A percentile compares a stretch with the other conserved stretches of the same genome.
Conservation (phyloP, 2,329 filamentous ascomycete species). For the Aspergillus sp. region DNA sequence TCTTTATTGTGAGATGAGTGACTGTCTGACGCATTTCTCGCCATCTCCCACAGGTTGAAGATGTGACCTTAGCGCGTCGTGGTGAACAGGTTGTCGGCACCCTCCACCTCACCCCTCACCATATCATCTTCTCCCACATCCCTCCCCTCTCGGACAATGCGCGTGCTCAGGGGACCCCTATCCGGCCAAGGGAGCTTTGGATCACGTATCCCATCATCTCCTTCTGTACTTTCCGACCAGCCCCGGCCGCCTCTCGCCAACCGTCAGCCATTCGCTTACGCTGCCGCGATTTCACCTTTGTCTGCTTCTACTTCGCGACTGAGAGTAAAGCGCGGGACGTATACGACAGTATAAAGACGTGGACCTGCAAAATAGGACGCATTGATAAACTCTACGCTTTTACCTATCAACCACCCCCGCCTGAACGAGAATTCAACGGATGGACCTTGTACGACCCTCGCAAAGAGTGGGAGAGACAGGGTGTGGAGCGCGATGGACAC, state of each 20-base stretch:
- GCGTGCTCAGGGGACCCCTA: slow-evolving; percentile 39
- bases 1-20: not conserved
- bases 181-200: slow-evolving; percentile 72
- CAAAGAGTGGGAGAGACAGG: slow-evolving; percentile 82
- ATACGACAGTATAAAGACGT: slow-evolving; percentile 78
- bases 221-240: slow-evolving; percentile 74
- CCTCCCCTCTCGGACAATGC: slow-evolving; percentile 43
- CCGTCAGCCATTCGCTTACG: slow-evolving; percentile 81
- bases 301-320: slow-evolving; percentile 82
- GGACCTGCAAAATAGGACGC: slow-evolving; percentile 77
- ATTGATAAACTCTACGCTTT: slow-evolving; percentile 93
- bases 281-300: slow-evolving; percentile 89
- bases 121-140: slow-evolving; percentile 62
- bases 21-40: slow-evolving; percentile 5
- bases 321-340: slow-evolving; percentile 75
- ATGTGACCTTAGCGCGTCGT: slow-evolving; percentile 59
- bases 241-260: slow-evolving; percentile 66
- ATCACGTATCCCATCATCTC: slow-evolving; percentile 92
- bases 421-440: slow-evolving; percentile 72
- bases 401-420: slow-evolving; percentile 70
- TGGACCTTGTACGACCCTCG: slow-evolving; percentile 84
- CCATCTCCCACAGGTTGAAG: slow-evolving; percentile 42
- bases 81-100: slow-evolving; percentile 58
- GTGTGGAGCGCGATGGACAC: slow-evolving; percentile 75
- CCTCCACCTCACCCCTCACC: slow-evolving; percentile 63